Evolutionary conservation across 2,329 filamentous ascomycete genomes (phyloP), one percentile per base, ranked within the genome.

Genomic region (Coniochaeta ligniaria): DNA sequence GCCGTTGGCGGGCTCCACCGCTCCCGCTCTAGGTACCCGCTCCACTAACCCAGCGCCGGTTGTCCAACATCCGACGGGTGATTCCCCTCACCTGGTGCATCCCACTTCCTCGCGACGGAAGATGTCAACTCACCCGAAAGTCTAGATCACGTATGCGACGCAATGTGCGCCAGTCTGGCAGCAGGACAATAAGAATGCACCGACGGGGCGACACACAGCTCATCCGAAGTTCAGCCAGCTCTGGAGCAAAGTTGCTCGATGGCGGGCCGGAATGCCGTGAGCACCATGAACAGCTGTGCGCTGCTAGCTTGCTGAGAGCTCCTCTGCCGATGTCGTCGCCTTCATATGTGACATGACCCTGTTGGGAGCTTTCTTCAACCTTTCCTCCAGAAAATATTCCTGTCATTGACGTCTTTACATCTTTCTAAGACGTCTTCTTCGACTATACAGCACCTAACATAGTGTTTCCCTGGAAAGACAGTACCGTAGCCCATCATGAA

Each of bases 401-500:
- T 24, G 2, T 31, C 1, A n/a, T n/a, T 17, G 9, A 17, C 12
- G 2, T 52, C 47, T 31, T n/a, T 16, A 12, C 12, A 20, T 26
- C 14, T n/a, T 31, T 28, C 14, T 31, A 31, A 31, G 28, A 4
- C 17, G 2, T 17, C 47, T 31, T 17, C 16, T 17, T 52, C 47
- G 28, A 5, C 26, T 28, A 2, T 31, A 12, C 22, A 17, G 4
- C 12, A 31, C 47, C 24, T n/a, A 36, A 5, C 24, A 24, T 47
- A 47, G 2, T 22, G 8, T 20, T 24, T 22, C 11, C 43, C 20
- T 26, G 26, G 22, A 47, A 20, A 47, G 22, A 26, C 22, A 12
- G n/a, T 31, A n/a, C 17, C 4, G 12, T 28, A 28, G 14, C 54
- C 54, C 54, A 57, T 17, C 31, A 85, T 85, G 83, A 85, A 83